Base-by-base conservation (phyloP, 1,139 yeast genomes). In the Saccharomyces hybrid region DNA sequence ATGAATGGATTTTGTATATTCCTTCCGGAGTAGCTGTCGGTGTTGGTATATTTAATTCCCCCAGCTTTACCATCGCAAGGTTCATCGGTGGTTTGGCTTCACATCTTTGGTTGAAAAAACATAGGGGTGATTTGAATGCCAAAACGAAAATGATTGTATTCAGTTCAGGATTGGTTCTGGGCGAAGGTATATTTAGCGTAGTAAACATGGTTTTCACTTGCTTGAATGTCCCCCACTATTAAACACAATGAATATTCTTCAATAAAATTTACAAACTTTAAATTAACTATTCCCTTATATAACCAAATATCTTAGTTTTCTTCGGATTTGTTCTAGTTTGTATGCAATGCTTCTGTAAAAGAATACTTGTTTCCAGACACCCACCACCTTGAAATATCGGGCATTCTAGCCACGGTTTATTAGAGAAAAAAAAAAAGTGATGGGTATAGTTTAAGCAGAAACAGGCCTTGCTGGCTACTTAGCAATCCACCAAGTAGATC, bases 1-100 rank as follows among this genome's bases (percentile, higher is more conserved):
- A 71, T 51, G 60, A 58, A 47, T 88, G 81, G 74, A 68, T 90
- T 31, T 51, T 60, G 26, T 64, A 58, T 55, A 59, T 70, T 21
- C 99, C 99, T 0, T 85, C 89, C 47, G 99, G 99, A 8, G 96
- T 93, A 16, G 97, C 99, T 0, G 97, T 90, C 11, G 99, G 99
- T 1, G 86, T 93, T 57, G 99, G 99, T 21, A 88, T 93, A 58
- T 93, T 93, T 69, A 93, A 93, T 68, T 80, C 95, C 0, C 98
- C 98, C 2, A 86, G 90, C 51, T 93, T 93, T 71, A 93, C 99
- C 0, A 76, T 93, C 47, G 98, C 98, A 0, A 77, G 99, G 63
- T 91, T 93, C 65, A 61, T 89, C 28, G 99, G 99, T 12, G 99
- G 99, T 1, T 65, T 86, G n/a, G 70, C 84, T 47, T 81, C 93